phyloP scores from a whole-genome alignment of 108 stramenopile species.

The Skeletonema costatum region DNA sequence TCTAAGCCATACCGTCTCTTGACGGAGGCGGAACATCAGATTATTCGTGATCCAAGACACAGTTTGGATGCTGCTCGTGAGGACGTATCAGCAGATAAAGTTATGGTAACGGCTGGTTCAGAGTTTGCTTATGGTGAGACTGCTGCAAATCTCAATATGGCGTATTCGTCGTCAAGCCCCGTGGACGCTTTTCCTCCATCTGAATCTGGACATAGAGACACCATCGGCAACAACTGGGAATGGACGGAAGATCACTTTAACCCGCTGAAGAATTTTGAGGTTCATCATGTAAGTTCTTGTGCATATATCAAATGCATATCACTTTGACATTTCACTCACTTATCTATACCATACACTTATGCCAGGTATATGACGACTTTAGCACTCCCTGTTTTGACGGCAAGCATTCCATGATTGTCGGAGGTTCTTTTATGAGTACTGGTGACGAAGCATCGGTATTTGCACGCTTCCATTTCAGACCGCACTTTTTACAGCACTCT shows the following conservation, averaged over 20 bases:
- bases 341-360: no score
- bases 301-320: no score
- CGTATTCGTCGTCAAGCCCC: slow-evolving; percentile 81
- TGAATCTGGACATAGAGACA: slow-evolving; percentile 79
- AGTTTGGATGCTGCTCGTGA: slow-evolving; percentile 67
- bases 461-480: slow-evolving; percentile 94
- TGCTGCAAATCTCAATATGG: slow-evolving; percentile 80
- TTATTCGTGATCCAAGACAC: slow-evolving; percentile 70
- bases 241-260: slow-evolving; percentile 94
- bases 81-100: slow-evolving; percentile 63
- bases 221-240: slow-evolving; percentile 95
- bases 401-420: slow-evolving; percentile 93
- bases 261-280: slow-evolving; percentile 86
- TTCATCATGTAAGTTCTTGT: no score
- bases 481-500: slow-evolving; percentile 94
- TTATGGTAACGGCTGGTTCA: slow-evolving; percentile 70
- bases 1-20: slow-evolving; percentile 74
- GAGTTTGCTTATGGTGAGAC: slow-evolving; percentile 55
- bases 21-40: slow-evolving; percentile 92
- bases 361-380: slow-evolving; percentile 86
- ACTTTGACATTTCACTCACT: no score
- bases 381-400: slow-evolving; percentile 96
- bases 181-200: slow-evolving; percentile 75
- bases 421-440: slow-evolving; percentile 92
- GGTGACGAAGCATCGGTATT: slow-evolving; percentile 93